These are phyloP conservation scores for Hypoxylon sp. DNA, from an alignment of 2,329 filamentous ascomycete species.

Conservation along the genomic window DNA sequence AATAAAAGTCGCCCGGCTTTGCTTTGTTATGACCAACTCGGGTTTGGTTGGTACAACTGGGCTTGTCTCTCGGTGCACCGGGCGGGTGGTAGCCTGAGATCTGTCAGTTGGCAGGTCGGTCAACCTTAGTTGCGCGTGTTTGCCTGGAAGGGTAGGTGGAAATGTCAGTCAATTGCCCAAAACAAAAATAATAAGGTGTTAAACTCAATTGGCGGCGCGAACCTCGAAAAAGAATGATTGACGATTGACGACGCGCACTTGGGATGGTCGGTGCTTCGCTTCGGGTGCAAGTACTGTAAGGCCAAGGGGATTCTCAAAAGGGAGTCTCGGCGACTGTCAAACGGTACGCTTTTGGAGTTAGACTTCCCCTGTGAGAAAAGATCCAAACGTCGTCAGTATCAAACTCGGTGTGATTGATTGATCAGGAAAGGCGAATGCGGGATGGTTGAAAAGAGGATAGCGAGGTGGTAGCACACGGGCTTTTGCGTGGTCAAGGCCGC, in stretches of 20 bases:
- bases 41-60: conserved; percentile 50
- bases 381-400: conserved; percentile 56
- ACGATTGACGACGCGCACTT: conserved; percentile 14
- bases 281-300: conserved; percentile 33
- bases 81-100: conserved; percentile 31
- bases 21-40: conserved; percentile 27
- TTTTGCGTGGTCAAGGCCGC: conserved; percentile 56
- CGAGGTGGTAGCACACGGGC: conserved; percentile 62
- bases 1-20: conserved; percentile 13
- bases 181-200: conserved; percentile 28
- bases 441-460: conserved; percentile 65
- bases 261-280: conserved; percentile 32
- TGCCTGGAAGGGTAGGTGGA: conserved; percentile 39
- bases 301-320: conserved; percentile 39
- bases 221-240: conserved; percentile 28
- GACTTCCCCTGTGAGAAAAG: conserved; percentile 56
- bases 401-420: conserved; percentile 58
- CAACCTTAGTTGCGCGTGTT: conserved; percentile 17
- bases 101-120: conserved; percentile 16
- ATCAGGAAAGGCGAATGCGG: conserved; percentile 63
- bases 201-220: conserved; percentile 27
- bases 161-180: conserved; percentile 43
- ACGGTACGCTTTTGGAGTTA: conserved; percentile 54
- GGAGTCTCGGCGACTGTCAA: conserved; percentile 42
- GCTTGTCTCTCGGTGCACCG: conserved; percentile 46